Evolutionary conservation across 192 early-diverging fungal genomes (phyloP).

Genomic region (Borealophlyctis nickersoniae): DNA sequence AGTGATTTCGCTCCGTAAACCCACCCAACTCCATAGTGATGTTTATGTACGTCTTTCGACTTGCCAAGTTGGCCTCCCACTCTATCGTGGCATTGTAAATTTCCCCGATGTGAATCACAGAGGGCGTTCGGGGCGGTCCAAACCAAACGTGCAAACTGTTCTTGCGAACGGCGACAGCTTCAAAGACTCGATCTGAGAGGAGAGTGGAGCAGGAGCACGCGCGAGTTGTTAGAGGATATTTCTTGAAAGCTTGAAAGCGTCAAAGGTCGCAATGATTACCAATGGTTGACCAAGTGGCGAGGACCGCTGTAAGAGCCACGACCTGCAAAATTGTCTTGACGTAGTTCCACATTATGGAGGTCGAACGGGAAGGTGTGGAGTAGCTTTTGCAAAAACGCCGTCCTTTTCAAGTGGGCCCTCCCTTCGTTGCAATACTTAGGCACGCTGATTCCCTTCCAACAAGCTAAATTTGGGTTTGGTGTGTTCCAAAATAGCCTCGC

Average conservation of each 20-base stretch:
- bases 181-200: slow-evolving; percentile 17
- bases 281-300: slow-evolving; percentile 27
- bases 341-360: not conserved
- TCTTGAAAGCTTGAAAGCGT: too few relatives aligned
- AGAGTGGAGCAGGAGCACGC: too few relatives aligned
- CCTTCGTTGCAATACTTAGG: too few relatives aligned
- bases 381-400: too few relatives aligned
- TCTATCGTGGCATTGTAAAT: slow-evolving; percentile 27
- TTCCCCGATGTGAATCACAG: slow-evolving; percentile 25
- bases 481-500: too few relatives aligned
- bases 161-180: slow-evolving; percentile 5
- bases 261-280: too few relatives aligned
- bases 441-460: too few relatives aligned
- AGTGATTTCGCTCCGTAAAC: not conserved
- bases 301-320: slow-evolving; percentile 20
- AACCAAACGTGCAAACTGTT: slow-evolving; percentile 26
- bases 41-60: slow-evolving; percentile 26
- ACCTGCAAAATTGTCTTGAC: slow-evolving; percentile 21
- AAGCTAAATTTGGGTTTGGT: too few relatives aligned
- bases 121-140: slow-evolving; percentile 18
- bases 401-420: too few relatives aligned
- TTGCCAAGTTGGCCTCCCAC: slow-evolving; percentile 8
- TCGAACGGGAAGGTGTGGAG: not conserved
- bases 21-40: slow-evolving; percentile 12
- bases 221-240: too few relatives aligned